phyloP scores from a whole-genome alignment of 345 rosid species.

The Streptanthus diversifolius region DNA sequence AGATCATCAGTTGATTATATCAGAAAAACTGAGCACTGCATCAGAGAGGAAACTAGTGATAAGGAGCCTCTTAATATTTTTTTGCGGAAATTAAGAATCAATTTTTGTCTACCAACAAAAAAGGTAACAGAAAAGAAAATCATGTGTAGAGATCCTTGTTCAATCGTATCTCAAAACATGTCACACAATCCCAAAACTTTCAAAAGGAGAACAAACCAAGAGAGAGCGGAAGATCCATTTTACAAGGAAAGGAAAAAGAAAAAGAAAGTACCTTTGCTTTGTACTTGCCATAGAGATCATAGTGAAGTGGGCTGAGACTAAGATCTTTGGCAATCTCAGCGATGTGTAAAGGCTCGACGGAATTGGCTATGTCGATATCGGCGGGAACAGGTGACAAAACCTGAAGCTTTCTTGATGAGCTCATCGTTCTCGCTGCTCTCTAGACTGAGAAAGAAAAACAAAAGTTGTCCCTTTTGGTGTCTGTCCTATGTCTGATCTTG shows the following conservation, averaged over 20 bases:
- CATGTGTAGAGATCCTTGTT: not conserved
- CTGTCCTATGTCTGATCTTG: not conserved
- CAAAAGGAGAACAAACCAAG: not conserved
- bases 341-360: constrained; percentile 78
- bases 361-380: constrained; percentile 89
- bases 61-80: no score
- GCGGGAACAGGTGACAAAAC: constrained; percentile 92
- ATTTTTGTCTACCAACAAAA: no score
- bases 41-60: not conserved
- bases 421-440: constrained; percentile 37
- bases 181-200: not conserved
- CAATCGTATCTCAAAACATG: not conserved
- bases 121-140: not conserved
- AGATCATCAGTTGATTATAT: not conserved
- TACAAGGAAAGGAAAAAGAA: not conserved
- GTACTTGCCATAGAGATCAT: constrained; percentile 91
- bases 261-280: constrained; percentile 76
- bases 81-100: no score
- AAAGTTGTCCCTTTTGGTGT: not conserved
- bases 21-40: not conserved
- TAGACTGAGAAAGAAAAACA: not conserved
- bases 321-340: constrained; percentile 80
- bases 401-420: constrained; percentile 60
- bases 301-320: constrained; percentile 60
- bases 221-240: not conserved